Conservation (phyloP, 805 yeast species). For the Metschnikowia noctiluminum region DNA sequence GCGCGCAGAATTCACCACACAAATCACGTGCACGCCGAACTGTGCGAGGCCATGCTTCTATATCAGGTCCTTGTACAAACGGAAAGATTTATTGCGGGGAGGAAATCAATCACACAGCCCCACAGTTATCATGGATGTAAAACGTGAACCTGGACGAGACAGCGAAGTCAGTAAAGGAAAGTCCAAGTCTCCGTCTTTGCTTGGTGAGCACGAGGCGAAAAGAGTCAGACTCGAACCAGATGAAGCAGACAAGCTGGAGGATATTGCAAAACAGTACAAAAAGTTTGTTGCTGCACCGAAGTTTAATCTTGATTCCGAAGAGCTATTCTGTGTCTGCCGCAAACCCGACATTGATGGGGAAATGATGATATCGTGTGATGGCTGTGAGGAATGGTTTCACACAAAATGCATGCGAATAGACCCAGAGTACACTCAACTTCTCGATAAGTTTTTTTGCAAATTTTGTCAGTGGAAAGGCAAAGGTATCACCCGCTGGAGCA, state of each 20-base stretch:
- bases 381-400: slow-evolving; percentile 95
- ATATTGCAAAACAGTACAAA: slow-evolving; percentile 36
- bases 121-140: slow-evolving; percentile 1
- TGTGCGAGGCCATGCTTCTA: too few species aligned
- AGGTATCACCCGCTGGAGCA: slow-evolving; percentile 65
- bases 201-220: slow-evolving; percentile 11
- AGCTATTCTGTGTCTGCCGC: slow-evolving; percentile 74
- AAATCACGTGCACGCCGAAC: too few species aligned
- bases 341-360: slow-evolving; percentile 70
- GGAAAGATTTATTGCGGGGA: too few species aligned
- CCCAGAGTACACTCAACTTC: slow-evolving; percentile 47
- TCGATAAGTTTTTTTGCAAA: slow-evolving; percentile 67
- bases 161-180: slow-evolving; percentile 9
- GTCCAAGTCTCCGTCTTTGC: slow-evolving; percentile 14
- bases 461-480: slow-evolving; percentile 57
- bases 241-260: slow-evolving; percentile 27
- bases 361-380: slow-evolving; percentile 92
- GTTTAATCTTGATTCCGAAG: slow-evolving; percentile 52
- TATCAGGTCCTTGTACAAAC: too few species aligned
- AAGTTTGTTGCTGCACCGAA: slow-evolving; percentile 35
- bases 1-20: too few species aligned
- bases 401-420: slow-evolving; percentile 70
- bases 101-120: too few species aligned
- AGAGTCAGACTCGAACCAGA: slow-evolving; percentile 11
- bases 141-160: neutral